Evolutionary conservation across 345 rosid species (phyloP), one percentile per base, ranked within the genome.

Genomic region (Citrus cavaleriei): DNA sequence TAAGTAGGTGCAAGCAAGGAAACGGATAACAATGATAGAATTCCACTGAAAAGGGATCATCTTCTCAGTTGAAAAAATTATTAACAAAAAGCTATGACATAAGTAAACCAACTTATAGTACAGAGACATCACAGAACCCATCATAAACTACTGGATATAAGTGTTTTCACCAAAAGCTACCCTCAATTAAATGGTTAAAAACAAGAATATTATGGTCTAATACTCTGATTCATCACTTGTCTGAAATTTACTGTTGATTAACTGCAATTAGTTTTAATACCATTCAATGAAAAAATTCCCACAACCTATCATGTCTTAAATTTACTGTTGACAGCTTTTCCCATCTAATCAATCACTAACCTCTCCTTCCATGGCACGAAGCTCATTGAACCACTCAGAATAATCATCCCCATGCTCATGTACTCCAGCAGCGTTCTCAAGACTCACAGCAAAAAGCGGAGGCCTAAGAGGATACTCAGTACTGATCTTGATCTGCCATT

Each of bases 381-480:
- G 90, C 87, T 92, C 92, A 78, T 93, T 92, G 83, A 83, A 89
- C 88, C 88, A 84, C 79, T 85, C 87, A 74, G 78, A 84, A 81
- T 79, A 59, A 70, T 80, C 84, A 63, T 76, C 82, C 37, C 77
- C 80, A n/a, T 66, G 66, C 57, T 46, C 69, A 65, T 78, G 81
- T 79, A 83, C 89, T 81, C 77, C 89, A 54, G 82, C 65, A 61
- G 80, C 77, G 65, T 82, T 59, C 78, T 55, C 77, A 57, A 92
- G 87, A 81, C 84, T 86, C 83, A 96, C 22, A 66, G 87, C 75
- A 84, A 96, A 92, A 51, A 87, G 80, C 46, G 98, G 97, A 63
- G 98, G 97, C 83, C 97, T 89, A 25, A 92, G 90, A 81, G 98
- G 99, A 86, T 91, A 92, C 88, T 96, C 99, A 89, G 83, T 85